These are phyloP conservation scores for Grosmannia huntii DNA, from an alignment of 2,329 filamentous ascomycete genomes.

Conservation along the genomic window DNA sequence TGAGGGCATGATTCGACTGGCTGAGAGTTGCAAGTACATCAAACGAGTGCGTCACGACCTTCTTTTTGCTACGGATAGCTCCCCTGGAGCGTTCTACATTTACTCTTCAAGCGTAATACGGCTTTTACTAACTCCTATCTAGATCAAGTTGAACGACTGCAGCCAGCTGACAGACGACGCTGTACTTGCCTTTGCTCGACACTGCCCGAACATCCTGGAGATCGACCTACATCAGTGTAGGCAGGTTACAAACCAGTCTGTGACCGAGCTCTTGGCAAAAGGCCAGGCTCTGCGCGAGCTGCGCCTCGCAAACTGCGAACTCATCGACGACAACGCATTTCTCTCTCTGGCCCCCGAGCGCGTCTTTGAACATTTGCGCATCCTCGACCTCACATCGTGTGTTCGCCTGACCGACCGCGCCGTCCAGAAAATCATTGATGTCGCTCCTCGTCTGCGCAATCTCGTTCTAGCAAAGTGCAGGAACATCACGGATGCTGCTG, in stretches of 20 bases:
- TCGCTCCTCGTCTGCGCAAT: constrained; percentile 80
- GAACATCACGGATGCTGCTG: constrained; percentile 79
- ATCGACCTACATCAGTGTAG: constrained; percentile 86
- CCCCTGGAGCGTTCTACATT: neutral
- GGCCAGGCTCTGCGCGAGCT: constrained; percentile 81
- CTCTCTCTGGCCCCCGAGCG: constrained; percentile 56
- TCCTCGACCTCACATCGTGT: constrained; percentile 87
- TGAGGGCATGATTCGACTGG: constrained; percentile 69
- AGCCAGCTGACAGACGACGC: constrained; percentile 70
- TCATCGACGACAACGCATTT: constrained; percentile 83
- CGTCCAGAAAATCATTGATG: constrained; percentile 75
- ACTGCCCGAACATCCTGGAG: constrained; percentile 88
- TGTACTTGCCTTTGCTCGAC: constrained; percentile 71
- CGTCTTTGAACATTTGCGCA: constrained; percentile 76
- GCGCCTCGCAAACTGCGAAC: constrained; percentile 70
- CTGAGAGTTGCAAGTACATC: constrained; percentile 70
- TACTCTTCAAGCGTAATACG: neutral
- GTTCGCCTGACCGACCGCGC: constrained; percentile 71
- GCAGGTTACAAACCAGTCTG: constrained; percentile 67
- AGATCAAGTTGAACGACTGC: constrained; percentile 93
- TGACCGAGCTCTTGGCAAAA: constrained; percentile 67
- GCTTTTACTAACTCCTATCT: constrained; percentile 3
- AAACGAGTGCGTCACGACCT: constrained; percentile 53
- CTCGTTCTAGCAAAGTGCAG: constrained; percentile 90
- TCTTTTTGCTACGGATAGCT: neutral